Conservation (phyloP, 345 rosid genomes). For the Iberis pinnata region DNA sequence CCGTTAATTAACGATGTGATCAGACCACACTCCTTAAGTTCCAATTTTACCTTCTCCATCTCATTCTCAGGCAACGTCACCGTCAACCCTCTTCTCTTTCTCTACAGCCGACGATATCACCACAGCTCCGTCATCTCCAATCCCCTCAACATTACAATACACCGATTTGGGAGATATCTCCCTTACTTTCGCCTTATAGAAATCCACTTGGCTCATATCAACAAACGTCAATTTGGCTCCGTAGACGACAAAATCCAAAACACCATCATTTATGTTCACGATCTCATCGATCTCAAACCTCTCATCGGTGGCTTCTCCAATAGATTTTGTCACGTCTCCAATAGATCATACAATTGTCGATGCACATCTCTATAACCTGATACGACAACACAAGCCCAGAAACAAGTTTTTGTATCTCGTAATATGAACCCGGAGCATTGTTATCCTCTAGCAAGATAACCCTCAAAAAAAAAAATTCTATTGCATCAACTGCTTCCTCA, state of each 20-base stretch:
- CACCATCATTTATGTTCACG: conserved; percentile 35
- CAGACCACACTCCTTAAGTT: conserved; percentile 29
- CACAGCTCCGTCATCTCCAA: conserved; percentile 58
- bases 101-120: conserved; percentile 31
- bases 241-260: conserved; percentile 45
- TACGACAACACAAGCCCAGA: too few species aligned
- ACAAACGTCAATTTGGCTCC: conserved; percentile 70
- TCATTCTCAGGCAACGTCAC: conserved; percentile 39
- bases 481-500: too few species aligned
- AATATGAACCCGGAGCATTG: too few species aligned
- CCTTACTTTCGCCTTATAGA: conserved; percentile 38
- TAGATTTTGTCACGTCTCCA: too few species aligned
- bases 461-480: too few species aligned
- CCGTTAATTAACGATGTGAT: neutral
- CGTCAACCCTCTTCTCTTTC: conserved; percentile 32
- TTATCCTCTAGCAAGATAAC: too few species aligned
- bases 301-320: conserved; percentile 33
- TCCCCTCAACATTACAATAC: conserved; percentile 39
- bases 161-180: conserved; percentile 35
- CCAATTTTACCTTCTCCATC: conserved; percentile 33
- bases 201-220: conserved; percentile 36
- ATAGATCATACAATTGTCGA: too few species aligned
- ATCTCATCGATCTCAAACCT: conserved; percentile 32
- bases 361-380: too few species aligned
- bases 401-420: too few species aligned